These are phyloP conservation scores for Fusarium sp. DNA, from an alignment of 2,329 filamentous ascomycete genomes.

Conservation along the genomic window DNA sequence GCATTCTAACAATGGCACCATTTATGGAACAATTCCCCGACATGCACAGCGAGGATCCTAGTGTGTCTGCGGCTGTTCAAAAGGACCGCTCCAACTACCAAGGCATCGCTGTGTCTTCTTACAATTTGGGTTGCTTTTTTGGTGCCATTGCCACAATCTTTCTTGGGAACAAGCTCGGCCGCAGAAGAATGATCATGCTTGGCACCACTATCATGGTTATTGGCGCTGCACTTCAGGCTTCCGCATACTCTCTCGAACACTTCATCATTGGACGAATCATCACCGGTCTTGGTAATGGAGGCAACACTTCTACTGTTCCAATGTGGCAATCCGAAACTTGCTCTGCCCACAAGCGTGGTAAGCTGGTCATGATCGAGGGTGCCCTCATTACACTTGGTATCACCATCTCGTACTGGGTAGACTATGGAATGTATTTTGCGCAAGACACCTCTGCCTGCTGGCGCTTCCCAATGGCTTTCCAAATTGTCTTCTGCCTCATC, in stretches of 20 bases:
- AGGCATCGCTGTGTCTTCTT: constrained; percentile 65
- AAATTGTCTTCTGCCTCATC: constrained; percentile 68
- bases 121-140: constrained; percentile 71
- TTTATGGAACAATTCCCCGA: constrained; percentile 70
- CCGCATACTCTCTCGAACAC: constrained; percentile 64
- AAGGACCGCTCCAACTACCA: constrained; percentile 62
- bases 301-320: constrained; percentile 66
- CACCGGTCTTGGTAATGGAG: constrained; percentile 67
- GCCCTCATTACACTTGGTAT: constrained; percentile 68
- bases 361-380: constrained; percentile 70
- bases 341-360: constrained; percentile 67
- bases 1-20: constrained; percentile 74
- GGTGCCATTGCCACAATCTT: constrained; percentile 74
- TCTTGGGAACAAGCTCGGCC: constrained; percentile 71
- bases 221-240: constrained; percentile 68
- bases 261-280: constrained; percentile 69
- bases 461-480: constrained; percentile 69
- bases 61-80: constrained; percentile 51
- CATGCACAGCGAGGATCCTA: constrained; percentile 53
- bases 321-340: constrained; percentile 72
- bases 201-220: constrained; percentile 68
- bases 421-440: constrained; percentile 66
- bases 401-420: constrained; percentile 70
- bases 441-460: constrained; percentile 53
- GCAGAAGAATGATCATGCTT: constrained; percentile 68